Base-by-base conservation (phyloP, 2,329 filamentous ascomycete genomes). In the Alternaria gaisen region DNA sequence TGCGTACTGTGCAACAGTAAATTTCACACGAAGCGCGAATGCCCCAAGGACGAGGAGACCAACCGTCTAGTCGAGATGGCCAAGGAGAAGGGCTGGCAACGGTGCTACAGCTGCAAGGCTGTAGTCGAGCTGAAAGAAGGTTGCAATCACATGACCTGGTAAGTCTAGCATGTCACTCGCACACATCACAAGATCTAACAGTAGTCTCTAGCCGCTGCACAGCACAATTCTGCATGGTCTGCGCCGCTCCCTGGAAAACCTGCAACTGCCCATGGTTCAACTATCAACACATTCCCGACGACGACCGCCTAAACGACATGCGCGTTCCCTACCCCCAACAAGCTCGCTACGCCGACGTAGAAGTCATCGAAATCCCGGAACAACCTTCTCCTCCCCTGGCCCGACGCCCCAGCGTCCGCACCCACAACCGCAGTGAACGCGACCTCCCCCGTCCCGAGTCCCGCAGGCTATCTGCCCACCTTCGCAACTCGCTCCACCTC, bases 121-220 rank as follows among this genome's bases (percentile, higher is more conserved):
- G 84, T 91, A 82, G 90, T 96, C 44, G 91, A 96, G 77, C 81
- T 93, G 51, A 90, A 90, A 68, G 91, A 94, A 77, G 92, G 92
- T 44, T 93, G 91, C 78, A 94, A 94, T 79, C 93, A 94, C 75
- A 94, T 96, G 87, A 93, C 88, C 28, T 97, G 93, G 90, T 91
- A 82, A 79, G 87, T 65, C 38, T 24, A 56, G 53, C 16, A 55
- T 46, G n/a, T 7, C 24, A 18, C 32, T 20, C 46, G 59, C 58
- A 44, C 67, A 65, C 50, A 41, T 24, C 40, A 55, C 42, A 12
- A 47, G 12, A 24, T 47, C 72, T 73, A 47, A 68, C 58, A 36
- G 32, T 30, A 30, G 48, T 55, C 48, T 28, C 63, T 74, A 88
- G 90, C 76, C 91, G 88, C 56, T 97, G 93, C 72, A 90, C 87